Evolutionary conservation across 2,329 filamentous ascomycete species (phyloP).

Genomic region (Aureobasidium sp.): DNA sequence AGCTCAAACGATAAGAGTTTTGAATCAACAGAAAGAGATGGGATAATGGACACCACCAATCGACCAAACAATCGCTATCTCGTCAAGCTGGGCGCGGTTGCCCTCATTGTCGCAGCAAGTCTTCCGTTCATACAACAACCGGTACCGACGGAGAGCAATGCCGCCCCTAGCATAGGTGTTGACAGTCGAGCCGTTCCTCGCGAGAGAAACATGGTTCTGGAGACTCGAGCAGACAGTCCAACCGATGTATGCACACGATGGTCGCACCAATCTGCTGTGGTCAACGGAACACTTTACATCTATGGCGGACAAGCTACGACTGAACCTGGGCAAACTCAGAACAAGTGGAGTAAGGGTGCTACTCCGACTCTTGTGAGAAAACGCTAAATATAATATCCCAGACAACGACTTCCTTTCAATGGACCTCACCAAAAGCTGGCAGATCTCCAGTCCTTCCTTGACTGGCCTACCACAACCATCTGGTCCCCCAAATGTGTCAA

Average conservation of each 20-base stretch:
- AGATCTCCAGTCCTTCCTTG: conserved; percentile 53
- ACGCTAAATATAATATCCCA: conserved; percentile 21
- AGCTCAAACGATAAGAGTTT: not conserved
- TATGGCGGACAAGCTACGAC: conserved; percentile 62
- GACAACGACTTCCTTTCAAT: conserved; percentile 64
- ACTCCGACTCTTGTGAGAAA: conserved; percentile 11
- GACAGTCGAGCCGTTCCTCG: conserved; percentile 21
- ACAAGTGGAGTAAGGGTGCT: conserved; percentile 58
- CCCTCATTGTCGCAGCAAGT: conserved; percentile 20
- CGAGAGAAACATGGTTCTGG: conserved; percentile 7
- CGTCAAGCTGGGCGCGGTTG: conserved; percentile 5
- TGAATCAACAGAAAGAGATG: not conserved
- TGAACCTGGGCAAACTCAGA: conserved; percentile 45
- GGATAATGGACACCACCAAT: not conserved
- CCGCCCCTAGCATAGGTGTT: conserved; percentile 21
- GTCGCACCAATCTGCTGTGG: conserved; percentile 56
- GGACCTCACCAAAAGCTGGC: conserved; percentile 67
- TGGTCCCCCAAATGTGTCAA: conserved; percentile 61
- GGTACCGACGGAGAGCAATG: conserved; percentile 17
- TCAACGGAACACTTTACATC: conserved; percentile 69
- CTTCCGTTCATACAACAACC: conserved; percentile 22
- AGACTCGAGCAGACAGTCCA: conserved; percentile 37
- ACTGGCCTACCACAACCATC: conserved; percentile 54
- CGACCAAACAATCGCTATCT: not conserved
- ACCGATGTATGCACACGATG: conserved; percentile 56